These are phyloP conservation scores for Pseudocercospora cruenta DNA, from an alignment of 2,329 filamentous ascomycete species.

Conservation along the genomic window DNA sequence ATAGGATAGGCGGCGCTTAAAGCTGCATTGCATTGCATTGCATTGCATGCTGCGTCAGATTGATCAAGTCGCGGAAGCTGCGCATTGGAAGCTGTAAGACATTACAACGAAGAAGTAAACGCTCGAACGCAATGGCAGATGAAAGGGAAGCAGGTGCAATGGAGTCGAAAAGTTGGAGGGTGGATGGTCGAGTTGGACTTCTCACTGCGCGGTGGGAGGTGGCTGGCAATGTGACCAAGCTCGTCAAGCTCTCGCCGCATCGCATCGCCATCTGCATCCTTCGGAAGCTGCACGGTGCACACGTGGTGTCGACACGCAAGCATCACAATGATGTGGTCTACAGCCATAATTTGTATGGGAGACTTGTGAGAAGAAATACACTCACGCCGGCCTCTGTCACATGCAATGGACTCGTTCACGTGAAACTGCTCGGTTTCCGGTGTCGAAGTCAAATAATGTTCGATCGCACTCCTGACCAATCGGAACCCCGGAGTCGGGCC, in stretches of 20 bases:
- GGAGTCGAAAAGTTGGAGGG: background rate
- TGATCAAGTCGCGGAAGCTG: background rate
- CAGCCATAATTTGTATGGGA: background rate
- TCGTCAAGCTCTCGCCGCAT: background rate
- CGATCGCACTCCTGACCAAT: background rate
- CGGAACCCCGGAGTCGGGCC: background rate
- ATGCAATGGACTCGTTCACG: background rate
- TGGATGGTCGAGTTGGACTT: constrained; percentile 1
- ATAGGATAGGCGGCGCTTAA: background rate
- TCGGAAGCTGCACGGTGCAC: background rate
- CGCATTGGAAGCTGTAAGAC: constrained; percentile 9
- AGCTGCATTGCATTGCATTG: too few species aligned
- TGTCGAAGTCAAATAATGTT: too few species aligned
- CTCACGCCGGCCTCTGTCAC: background rate
- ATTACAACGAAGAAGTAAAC: constrained; percentile 13
- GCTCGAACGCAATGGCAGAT: constrained; percentile 15
- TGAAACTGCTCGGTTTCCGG: background rate
- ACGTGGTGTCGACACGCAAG: background rate
- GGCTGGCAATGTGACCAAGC: constrained; percentile 4
- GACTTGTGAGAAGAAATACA: background rate
- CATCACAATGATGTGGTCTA: background rate
- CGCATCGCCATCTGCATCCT: background rate
- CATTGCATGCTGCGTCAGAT: background rate
- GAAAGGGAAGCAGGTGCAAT: background rate
- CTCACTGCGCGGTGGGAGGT: background rate